A percentile compares a stretch with the other conserved stretches of the same genome.
Evolutionary conservation across 2,329 filamentous ascomycete species (phyloP).

Genomic region (Cercospora sojina): DNA sequence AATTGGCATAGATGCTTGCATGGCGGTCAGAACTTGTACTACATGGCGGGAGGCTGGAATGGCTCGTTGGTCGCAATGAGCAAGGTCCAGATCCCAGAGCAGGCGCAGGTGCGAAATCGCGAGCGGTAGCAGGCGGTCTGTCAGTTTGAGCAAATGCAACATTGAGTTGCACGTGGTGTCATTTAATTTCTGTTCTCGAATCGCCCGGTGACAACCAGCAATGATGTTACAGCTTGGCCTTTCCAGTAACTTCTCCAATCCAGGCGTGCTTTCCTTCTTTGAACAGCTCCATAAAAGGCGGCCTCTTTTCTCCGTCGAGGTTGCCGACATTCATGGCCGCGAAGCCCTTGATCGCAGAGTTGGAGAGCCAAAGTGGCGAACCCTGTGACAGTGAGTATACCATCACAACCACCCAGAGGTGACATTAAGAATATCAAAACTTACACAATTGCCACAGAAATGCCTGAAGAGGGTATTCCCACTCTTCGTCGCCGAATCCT

Average conservation of each 20-base stretch:
- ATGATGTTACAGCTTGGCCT: constrained; percentile 22
- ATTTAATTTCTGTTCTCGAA: background rate
- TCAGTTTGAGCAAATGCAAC: background rate
- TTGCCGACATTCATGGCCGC: constrained; percentile 22
- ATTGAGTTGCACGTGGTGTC: background rate
- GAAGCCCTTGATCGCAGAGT: constrained; percentile 26
- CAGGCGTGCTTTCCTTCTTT: constrained; percentile 19
- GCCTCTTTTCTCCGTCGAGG: constrained; percentile 21
- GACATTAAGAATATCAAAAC: constrained; percentile 6
- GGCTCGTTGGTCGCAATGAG: background rate
- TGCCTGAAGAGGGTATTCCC: constrained; percentile 30
- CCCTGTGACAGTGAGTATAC: constrained; percentile 17
- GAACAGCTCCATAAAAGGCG: constrained; percentile 25
- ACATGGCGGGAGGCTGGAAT: background rate
- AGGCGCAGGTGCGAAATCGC: background rate
- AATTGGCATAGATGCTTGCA: background rate
- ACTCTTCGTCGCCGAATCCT: constrained; percentile 31
- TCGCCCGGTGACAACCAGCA: background rate
- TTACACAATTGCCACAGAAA: constrained; percentile 35
- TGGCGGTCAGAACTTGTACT: background rate
- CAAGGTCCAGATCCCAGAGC: background rate
- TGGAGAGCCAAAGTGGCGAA: constrained; percentile 27
- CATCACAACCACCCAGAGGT: background rate
- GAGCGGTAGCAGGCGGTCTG: background rate
- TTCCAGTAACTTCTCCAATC: constrained; percentile 22